phyloP scores from a whole-genome alignment of 129 eudicot species.

The Chrysanthemum makinoi region DNA sequence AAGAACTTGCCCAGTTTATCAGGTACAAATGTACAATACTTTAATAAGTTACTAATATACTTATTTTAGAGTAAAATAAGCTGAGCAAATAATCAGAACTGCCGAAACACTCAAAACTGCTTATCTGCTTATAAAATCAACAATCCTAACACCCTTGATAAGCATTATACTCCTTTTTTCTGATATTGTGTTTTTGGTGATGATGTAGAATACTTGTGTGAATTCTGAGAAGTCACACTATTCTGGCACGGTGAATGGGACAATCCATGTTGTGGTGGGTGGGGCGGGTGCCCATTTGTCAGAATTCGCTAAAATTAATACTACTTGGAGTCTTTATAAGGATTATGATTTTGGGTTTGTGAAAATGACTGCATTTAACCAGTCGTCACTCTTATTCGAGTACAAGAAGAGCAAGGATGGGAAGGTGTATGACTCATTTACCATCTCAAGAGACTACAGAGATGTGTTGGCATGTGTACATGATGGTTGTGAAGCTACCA shows the following conservation, averaged over 20 bases:
- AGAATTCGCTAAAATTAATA: conserved; percentile 42
- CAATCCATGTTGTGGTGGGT: conserved; percentile 75
- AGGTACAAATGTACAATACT: conserved; percentile 34
- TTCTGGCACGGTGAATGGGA: conserved; percentile 66
- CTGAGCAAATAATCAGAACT: too few relatives aligned
- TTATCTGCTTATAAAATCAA: too few relatives aligned
- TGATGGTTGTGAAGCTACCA: conserved; percentile 56
- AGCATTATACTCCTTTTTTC: neutral
- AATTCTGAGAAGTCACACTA: conserved; percentile 53
- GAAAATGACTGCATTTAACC: conserved; percentile 72
- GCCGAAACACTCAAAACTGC: too few relatives aligned
- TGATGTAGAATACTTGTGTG: conserved; percentile 61
- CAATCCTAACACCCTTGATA: too few relatives aligned
- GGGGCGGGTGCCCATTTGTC: conserved; percentile 77
- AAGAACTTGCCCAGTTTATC: conserved; percentile 70
- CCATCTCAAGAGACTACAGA: conserved; percentile 72
- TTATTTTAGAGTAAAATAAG: neutral
- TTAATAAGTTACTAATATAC: neutral
- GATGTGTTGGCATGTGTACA: conserved; percentile 70
- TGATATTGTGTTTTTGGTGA: neutral
- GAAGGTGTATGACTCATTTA: conserved; percentile 67
- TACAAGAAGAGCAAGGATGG: conserved; percentile 82
- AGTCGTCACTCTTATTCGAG: conserved; percentile 62
- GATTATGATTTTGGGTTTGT: conserved; percentile 72
- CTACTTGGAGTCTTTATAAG: conserved; percentile 65